phyloP scores from a whole-genome alignment of 2,329 filamentous ascomycete genomes.

The Penicillium verrucosum region DNA sequence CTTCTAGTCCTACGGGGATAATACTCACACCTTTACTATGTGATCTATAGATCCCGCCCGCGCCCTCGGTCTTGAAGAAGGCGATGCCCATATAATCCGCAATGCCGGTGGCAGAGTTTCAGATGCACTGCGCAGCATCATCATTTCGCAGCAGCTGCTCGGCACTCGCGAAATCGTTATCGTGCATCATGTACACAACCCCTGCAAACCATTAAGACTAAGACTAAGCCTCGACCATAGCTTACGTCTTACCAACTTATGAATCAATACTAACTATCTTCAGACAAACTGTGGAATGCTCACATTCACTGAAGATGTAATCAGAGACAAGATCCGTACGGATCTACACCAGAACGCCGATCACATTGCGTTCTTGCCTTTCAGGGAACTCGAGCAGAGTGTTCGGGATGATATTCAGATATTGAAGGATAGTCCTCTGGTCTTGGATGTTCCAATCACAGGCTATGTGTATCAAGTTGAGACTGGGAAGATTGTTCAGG shows the following conservation, averaged over 20 bases:
- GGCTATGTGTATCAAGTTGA: slow-evolving; percentile 79
- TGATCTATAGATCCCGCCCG: slow-evolving; percentile 57
- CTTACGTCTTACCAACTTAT: background rate
- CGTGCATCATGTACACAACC: slow-evolving; percentile 42
- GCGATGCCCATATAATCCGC: slow-evolving; percentile 75
- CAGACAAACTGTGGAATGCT: slow-evolving; percentile 69
- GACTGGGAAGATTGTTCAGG: slow-evolving; percentile 59
- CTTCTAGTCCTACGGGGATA: too few relatives aligned
- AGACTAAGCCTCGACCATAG: background rate
- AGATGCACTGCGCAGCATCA: slow-evolving; percentile 69
- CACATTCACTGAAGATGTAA: slow-evolving; percentile 60
- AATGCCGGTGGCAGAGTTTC: slow-evolving; percentile 66
- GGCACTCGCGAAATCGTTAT: slow-evolving; percentile 72
- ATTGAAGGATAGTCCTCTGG: slow-evolving; percentile 56
- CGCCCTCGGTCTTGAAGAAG: slow-evolving; percentile 67
- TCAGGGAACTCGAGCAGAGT: slow-evolving; percentile 57
- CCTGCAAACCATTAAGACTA: background rate
- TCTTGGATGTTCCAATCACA: slow-evolving; percentile 61
- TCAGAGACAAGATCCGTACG: slow-evolving; percentile 58
- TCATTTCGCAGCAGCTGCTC: slow-evolving; percentile 76
- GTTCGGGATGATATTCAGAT: slow-evolving; percentile 65
- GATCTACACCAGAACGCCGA: slow-evolving; percentile 47
- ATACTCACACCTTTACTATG: background rate
- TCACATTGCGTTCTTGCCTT: slow-evolving; percentile 62
- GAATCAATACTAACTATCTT: background rate